Base-by-base conservation (phyloP, 2,329 filamentous ascomycete species). In the Ceratocystis albifundus region DNA sequence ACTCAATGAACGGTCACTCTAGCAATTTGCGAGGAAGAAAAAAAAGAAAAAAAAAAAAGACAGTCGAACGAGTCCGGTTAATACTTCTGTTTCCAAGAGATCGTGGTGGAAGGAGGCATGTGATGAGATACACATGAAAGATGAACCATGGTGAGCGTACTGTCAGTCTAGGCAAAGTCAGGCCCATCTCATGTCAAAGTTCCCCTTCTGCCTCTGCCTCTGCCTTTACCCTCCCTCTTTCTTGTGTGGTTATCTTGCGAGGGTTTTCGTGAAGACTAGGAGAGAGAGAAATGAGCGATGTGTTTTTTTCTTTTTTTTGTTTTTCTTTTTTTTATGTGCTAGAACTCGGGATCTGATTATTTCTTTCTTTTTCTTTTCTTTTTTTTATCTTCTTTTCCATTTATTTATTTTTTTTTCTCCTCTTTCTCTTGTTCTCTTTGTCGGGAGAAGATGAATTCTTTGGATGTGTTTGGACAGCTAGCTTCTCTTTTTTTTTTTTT, bases 391-490 rank as follows among this genome's bases (percentile, higher is more conserved):
- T 66, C 28, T 6, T 41, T 57, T 69, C 65, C 36, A 67, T 59
- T 25, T 46, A 48, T 15, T 63, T n/a, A n/a, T n/a, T n/a, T n/a
- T n/a, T 28, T 63, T 32, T 32, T 32, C 12, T 4, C 10, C 63
- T 70, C 73, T 45, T 66, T 68, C 68, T 70, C 71, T 64, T 71
- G 30, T 65, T 67, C 71, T 68, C 70, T 64, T 64, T 41, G 36
- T 41, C 12, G 36, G 36, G 36, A 41, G 36, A 12, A 41, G 36
- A 41, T 41, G 36, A 41, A 8, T 69, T 70, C 66, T 69, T 72
- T 32, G 66, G 17, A 36, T 70, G 69, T 65, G 41, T 66, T 41
- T 65, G 20, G 20, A 55, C 41, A 57, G 36, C 48, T 65, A 22
- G 30, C 20, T 65, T 64, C 28, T 57, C 28, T 46, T 32, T 66